Base-by-base conservation (phyloP, 2,329 filamentous ascomycete species). In the Cadophora gregata region DNA sequence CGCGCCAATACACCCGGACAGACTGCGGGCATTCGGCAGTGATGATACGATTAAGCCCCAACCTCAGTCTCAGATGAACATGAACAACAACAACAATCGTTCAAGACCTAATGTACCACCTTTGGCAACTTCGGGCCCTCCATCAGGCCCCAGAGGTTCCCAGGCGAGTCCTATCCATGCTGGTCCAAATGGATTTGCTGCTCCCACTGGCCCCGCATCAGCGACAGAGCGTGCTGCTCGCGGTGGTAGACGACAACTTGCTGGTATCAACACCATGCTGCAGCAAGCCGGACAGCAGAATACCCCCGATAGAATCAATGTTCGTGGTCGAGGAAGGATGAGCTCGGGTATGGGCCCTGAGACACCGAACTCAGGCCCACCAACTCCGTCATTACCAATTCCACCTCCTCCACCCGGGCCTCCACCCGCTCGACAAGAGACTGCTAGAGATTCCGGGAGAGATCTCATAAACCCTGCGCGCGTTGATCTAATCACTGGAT, bases 251-350 rank as follows among this genome's bases (percentile, higher is more conserved):
- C 76, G 86, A 65, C 85, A 89, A 71, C 79, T 90, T 33, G 83
- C 83, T 14, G 84, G 85, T 55, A 89, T 90, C 67, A 87, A 88
- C 71, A 87, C 78, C 68, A 86, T 83, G 60, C 80, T 88, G 4
- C 83, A 85, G 70, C 83, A 85, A 75, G 81, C 82, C 0, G 83
- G 73, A 74, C 75, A 84, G 72, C 70, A 80, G 74, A 79, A 79
- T 75, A 77, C 74, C 27, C 79, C 71, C 29, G 71, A 75, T 27
- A 70, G 73, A 42, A 63, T 67, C 10, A 75, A 69, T 63, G 61
- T 71, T 56, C 75, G 77, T 62, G 71, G 73, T n/a, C 72, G 76
- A 51, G 70, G 77, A 33, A 80, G 78, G 53, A 78, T 77, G 10
- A 77, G 72, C 47, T 73, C 79, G 65, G 69, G 79, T 69, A 75